Conservation (phyloP, 768 basidiomycete genomes). For the Naganishia friedmannii region DNA sequence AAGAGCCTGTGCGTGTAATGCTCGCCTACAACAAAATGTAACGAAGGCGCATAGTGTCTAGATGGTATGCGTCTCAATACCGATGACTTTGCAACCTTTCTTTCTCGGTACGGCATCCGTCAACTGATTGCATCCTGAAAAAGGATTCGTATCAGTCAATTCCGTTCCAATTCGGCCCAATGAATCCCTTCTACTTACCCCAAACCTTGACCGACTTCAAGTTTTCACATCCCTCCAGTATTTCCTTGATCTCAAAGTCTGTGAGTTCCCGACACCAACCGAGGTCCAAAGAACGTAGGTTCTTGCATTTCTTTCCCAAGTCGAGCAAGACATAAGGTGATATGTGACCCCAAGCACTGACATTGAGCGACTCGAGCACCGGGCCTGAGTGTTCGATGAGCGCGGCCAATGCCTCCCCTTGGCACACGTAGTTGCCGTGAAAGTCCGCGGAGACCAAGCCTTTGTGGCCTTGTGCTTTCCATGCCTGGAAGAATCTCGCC, state of each 20-base stretch:
- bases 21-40: not conserved
- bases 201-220: conserved; percentile 59
- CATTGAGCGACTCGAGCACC: conserved; percentile 61
- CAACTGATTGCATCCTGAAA: conserved; percentile 48
- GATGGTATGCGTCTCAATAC: conserved; percentile 45
- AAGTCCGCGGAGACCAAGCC: conserved; percentile 58
- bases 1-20: not conserved
- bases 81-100: conserved; percentile 44
- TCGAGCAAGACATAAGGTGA: conserved; percentile 56
- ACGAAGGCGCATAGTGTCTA: not conserved
- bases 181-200: conserved; percentile 39
- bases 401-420: conserved; percentile 60
- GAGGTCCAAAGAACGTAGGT: conserved; percentile 66
- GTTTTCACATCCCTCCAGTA: conserved; percentile 58
- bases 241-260: conserved; percentile 72
- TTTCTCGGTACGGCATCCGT: conserved; percentile 49
- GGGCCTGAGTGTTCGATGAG: conserved; percentile 68
- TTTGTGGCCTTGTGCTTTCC: conserved; percentile 50
- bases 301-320: conserved; percentile 49
- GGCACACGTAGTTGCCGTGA: conserved; percentile 63
- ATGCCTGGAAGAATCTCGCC: conserved; percentile 64
- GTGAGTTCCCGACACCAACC: conserved; percentile 82
- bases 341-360: conserved; percentile 74
- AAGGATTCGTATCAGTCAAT: not conserved
- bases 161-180: not conserved